These are phyloP conservation scores for Macrophomina pseudophaseolina DNA, from an alignment of 2,329 filamentous ascomycete species.

Conservation along the genomic window DNA sequence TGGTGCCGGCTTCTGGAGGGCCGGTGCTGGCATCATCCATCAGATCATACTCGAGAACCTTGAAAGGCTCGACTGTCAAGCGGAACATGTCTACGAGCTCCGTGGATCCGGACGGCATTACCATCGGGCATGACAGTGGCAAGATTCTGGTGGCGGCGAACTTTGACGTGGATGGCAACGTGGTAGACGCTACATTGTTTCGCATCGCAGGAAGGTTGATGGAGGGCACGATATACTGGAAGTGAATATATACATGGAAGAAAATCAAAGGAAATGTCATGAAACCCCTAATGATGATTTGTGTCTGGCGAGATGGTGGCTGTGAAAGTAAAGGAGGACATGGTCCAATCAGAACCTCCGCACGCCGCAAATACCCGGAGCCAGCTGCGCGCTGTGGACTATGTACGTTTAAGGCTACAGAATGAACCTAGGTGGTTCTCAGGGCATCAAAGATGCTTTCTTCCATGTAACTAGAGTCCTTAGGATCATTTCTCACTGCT, in stretches of 20 bases:
- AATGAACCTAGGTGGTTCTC: no score
- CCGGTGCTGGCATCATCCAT: not conserved
- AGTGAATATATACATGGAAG: not conserved
- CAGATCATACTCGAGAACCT: constrained; percentile 64
- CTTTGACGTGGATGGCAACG: constrained; percentile 34
- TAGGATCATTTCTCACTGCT: no score
- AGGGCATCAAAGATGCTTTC: no score
- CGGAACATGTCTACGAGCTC: constrained; percentile 35
- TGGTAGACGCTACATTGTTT: constrained; percentile 41
- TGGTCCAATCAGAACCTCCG: no score
- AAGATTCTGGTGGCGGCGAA: constrained; percentile 43
- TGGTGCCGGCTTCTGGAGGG: constrained; percentile 65
- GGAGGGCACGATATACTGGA: constrained; percentile 38
- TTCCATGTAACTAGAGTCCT: no score
- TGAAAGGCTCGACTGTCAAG: constrained; percentile 44
- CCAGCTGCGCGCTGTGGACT: no score
- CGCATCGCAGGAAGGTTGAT: constrained; percentile 45
- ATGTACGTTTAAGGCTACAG: no score
- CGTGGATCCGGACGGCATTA: constrained; percentile 39
- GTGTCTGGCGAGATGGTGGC: no score
- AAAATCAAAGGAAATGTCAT: no score
- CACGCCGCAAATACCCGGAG: no score
- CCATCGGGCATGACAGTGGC: constrained; percentile 47
- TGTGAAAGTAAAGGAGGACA: no score
- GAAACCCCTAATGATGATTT: no score